phyloP scores from a whole-genome alignment of 345 rosid species.

The Citrus unshiu region DNA sequence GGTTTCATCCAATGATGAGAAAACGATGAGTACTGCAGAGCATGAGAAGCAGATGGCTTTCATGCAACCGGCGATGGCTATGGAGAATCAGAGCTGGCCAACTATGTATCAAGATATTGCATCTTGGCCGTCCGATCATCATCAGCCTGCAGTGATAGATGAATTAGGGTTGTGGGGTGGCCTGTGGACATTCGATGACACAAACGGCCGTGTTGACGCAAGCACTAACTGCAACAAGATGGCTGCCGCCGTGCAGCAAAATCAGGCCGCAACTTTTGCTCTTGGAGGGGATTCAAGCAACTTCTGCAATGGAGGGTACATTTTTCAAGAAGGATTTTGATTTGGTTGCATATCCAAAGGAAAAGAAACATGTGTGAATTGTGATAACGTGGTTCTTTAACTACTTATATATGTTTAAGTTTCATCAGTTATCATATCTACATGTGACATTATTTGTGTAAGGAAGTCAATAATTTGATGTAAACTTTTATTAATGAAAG shows the following conservation, averaged over 20 bases:
- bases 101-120: conserved; percentile 21
- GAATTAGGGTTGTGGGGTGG: conserved; percentile 47
- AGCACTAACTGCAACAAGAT: conserved; percentile 14
- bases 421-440: too few relatives aligned
- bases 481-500: too few relatives aligned
- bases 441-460: too few relatives aligned
- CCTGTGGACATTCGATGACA: conserved; percentile 49
- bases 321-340: conserved; percentile 14
- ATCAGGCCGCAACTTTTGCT: conserved; percentile 11
- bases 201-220: neutral
- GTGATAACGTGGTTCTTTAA: neutral
- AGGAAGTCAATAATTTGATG: neutral
- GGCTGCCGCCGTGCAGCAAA: conserved; percentile 25
- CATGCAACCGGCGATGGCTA: conserved; percentile 12
- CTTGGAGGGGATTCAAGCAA: conserved; percentile 25
- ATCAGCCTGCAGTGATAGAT: conserved; percentile 23
- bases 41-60: conserved; percentile 18
- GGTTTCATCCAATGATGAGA: neutral
- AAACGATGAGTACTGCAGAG: neutral
- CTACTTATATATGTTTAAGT: neutral
- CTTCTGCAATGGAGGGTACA: conserved; percentile 34
- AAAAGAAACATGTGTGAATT: neutral
- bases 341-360: neutral
- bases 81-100: conserved; percentile 29
- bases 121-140: conserved; percentile 25